phyloP scores from a whole-genome alignment of 2,329 filamentous ascomycete genomes.

The Tolypocladium amazonense region DNA sequence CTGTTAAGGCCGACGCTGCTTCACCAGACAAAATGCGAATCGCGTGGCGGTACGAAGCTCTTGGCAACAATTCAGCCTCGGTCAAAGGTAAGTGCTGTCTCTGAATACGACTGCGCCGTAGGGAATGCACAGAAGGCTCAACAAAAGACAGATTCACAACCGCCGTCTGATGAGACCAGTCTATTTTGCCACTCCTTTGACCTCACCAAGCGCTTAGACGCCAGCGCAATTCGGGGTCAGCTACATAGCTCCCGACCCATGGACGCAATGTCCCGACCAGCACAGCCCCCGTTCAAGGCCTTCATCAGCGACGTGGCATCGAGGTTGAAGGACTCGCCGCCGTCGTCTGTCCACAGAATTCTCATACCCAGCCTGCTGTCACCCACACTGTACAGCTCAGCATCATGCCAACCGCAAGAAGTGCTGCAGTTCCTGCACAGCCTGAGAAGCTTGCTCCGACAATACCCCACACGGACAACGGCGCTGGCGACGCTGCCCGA shows the following conservation, averaged over 20 bases:
- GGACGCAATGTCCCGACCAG: conserved; percentile 13
- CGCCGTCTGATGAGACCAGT: conserved; percentile 5
- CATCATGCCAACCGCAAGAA: conserved; percentile 57
- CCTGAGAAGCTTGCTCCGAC: conserved; percentile 63
- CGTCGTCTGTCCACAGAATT: conserved; percentile 63
- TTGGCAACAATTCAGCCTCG: conserved; percentile 44
- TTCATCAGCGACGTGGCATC: conserved; percentile 51
- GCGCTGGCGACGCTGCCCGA: conserved; percentile 69
- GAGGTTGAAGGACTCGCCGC: conserved; percentile 44
- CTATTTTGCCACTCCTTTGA: conserved; percentile 66
- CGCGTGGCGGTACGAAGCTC: conserved; percentile 88
- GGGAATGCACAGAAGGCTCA: neutral
- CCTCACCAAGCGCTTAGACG: conserved; percentile 52
- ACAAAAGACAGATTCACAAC: conserved; percentile 1
- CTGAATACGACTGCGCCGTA: neutral
- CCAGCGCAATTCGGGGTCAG: conserved; percentile 36
- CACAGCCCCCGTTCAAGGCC: conserved; percentile 36
- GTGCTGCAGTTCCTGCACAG: conserved; percentile 74
- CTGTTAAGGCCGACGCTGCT: conserved; percentile 24
- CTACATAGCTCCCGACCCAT: conserved; percentile 40
- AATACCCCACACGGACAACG: conserved; percentile 53
- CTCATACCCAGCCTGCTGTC: conserved; percentile 79
- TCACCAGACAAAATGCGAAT: conserved; percentile 87
- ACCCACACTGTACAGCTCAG: conserved; percentile 69
- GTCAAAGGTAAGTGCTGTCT: conserved; percentile 2